Evolutionary conservation across 495 filamentous ascomycete genomes (phyloP).

Genomic region (Hypoxylon crocopeplum): DNA sequence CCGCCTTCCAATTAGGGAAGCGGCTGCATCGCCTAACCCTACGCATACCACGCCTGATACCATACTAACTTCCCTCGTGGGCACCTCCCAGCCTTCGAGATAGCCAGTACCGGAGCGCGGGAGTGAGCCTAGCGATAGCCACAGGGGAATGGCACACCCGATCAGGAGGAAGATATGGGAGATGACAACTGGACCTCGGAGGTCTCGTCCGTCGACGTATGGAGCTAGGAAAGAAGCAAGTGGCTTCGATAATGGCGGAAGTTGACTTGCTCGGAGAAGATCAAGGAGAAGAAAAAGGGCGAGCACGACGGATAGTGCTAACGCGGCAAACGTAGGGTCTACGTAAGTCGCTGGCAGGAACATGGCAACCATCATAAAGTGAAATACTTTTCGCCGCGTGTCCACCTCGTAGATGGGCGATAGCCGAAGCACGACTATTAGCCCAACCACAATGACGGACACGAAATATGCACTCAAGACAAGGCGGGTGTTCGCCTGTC

Average conservation of each 20-base stretch:
- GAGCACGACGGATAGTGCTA: constrained; percentile 77
- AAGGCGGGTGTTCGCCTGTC: constrained; percentile 82
- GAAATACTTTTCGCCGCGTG: constrained; percentile 97
- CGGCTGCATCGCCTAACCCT: constrained; percentile 93
- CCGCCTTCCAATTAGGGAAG: constrained; percentile 88
- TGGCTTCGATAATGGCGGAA: constrained; percentile 84
- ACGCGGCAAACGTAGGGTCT: constrained; percentile 81
- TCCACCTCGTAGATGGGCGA: constrained; percentile 82
- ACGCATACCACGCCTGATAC: constrained; percentile 91
- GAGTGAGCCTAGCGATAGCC: constrained; percentile 79
- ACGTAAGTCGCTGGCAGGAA: constrained; percentile 84
- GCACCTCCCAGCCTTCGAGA: constrained; percentile 77
- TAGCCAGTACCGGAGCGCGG: constrained; percentile 56
- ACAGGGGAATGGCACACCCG: constrained; percentile 94
- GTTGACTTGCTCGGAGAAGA: constrained; percentile 84
- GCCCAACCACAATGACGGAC: constrained; percentile 68
- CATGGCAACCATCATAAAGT: constrained; percentile 97
- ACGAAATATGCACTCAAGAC: constrained; percentile 76
- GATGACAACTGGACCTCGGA: constrained; percentile 92
- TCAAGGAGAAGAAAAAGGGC: constrained; percentile 87
- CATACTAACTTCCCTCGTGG: constrained; percentile 78
- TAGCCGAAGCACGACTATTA: constrained; percentile 75
- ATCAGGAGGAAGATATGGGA: constrained; percentile 95
- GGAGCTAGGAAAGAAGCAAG: constrained; percentile 86
- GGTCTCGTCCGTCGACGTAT: constrained; percentile 92